Evolutionary conservation across 257 asterid species (phyloP).

Genomic region (Gardenia jasminoides): DNA sequence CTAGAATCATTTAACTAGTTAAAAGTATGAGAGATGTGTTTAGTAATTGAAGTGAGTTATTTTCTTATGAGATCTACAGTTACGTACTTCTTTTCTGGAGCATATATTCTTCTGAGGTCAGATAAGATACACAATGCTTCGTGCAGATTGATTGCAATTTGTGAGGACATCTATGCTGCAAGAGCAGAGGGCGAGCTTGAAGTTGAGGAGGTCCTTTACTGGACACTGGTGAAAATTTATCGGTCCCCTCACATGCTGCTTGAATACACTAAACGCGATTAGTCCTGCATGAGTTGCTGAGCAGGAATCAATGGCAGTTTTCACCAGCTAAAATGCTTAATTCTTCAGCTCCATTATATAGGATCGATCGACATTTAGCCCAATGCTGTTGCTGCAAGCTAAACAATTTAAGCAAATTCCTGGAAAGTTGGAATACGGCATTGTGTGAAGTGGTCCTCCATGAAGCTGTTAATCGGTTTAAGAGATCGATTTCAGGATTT

Average conservation of each 20-base stretch:
- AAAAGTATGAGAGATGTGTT: neutral
- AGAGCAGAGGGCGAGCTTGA: slow-evolving; percentile 98
- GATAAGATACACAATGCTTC: slow-evolving; percentile 33
- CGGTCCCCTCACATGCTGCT: slow-evolving; percentile 96
- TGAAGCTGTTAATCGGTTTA: too few relatives aligned
- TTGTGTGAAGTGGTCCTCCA: too few relatives aligned
- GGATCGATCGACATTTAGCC: neutral
- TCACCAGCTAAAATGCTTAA: neutral
- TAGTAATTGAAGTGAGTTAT: neutral
- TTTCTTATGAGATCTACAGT: neutral
- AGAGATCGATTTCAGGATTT: too few relatives aligned
- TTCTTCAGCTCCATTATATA: neutral
- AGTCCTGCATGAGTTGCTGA: neutral
- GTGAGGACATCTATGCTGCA: slow-evolving; percentile 98
- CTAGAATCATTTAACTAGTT: neutral
- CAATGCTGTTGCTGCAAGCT: neutral
- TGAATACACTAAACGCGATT: slow-evolving; percentile 83
- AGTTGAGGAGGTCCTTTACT: slow-evolving; percentile 94
- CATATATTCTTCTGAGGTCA: neutral
- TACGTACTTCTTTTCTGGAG: neutral
- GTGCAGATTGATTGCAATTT: slow-evolving; percentile 88
- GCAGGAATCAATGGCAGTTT: neutral
- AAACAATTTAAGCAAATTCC: neutral
- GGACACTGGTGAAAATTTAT: slow-evolving; percentile 94
- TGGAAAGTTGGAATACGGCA: too few relatives aligned